Evolutionary conservation across 345 rosid genomes (phyloP).

Genomic region (Hevea brasiliensis): DNA sequence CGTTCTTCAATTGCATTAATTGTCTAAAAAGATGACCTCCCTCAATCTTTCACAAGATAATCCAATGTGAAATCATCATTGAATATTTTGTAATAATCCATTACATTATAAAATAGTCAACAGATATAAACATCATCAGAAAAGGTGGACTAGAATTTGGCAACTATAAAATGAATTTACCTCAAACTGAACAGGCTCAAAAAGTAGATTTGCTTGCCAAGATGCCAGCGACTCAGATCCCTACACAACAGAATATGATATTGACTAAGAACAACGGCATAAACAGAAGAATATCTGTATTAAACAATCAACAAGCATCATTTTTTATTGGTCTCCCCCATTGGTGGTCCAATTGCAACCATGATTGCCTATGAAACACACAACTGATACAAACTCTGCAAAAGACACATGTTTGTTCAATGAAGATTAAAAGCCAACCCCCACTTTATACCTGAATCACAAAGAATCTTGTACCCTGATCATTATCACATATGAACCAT

Average conservation of each 20-base stretch:
- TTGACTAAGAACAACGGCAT: neutral
- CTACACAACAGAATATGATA: slow-evolving; percentile 34
- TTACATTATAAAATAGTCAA: neutral
- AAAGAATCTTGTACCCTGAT: slow-evolving; percentile 73
- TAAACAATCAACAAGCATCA: neutral
- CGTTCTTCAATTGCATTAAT: neutral
- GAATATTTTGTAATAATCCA: neutral
- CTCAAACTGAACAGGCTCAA: slow-evolving; percentile 91
- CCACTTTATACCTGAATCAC: slow-evolving; percentile 68
- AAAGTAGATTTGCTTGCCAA: slow-evolving; percentile 93
- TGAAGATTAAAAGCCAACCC: neutral
- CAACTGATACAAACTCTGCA: neutral
- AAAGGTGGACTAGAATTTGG: slow-evolving; percentile 1
- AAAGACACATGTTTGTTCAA: too few relatives aligned
- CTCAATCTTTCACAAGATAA: slow-evolving; percentile 1
- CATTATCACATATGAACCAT: slow-evolving; percentile 94
- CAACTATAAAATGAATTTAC: slow-evolving; percentile 31
- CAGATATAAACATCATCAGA: neutral
- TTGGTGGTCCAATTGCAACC: neutral
- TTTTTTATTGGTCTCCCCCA: neutral
- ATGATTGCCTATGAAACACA: neutral
- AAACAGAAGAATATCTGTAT: neutral
- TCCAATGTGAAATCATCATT: neutral
- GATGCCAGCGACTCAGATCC: slow-evolving; percentile 93
- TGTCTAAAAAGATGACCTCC: neutral